Conservation (phyloP, 805 yeast species). For the Monosporozyma yasuniensis region DNA sequence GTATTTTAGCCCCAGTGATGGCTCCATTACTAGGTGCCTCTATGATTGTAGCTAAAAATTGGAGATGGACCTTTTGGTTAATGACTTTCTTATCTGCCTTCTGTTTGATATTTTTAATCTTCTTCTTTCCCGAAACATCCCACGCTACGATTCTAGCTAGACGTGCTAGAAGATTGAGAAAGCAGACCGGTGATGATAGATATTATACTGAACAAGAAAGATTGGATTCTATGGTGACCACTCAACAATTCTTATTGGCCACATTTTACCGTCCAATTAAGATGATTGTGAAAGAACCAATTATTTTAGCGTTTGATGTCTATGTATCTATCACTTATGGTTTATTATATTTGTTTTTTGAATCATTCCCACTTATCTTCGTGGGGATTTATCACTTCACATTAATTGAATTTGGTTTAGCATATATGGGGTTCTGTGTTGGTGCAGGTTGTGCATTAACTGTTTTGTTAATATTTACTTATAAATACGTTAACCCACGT, state of each 20-base stretch:
- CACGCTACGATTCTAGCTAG: conserved; percentile 37
- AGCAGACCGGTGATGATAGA: conserved; percentile 38
- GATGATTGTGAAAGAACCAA: conserved; percentile 44
- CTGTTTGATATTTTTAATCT: conserved; percentile 29
- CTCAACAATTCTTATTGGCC: conserved; percentile 16
- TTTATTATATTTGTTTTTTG: conserved; percentile 46
- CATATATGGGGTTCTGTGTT: conserved; percentile 38
- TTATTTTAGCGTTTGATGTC: conserved; percentile 41
- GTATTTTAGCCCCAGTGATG: conserved; percentile 44
- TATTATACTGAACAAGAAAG: conserved; percentile 35
- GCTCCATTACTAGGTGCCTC: conserved; percentile 40
- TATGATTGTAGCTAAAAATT: conserved; percentile 33
- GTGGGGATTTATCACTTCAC: conserved; percentile 37
- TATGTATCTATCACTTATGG: conserved; percentile 47
- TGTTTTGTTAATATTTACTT: conserved; percentile 20
- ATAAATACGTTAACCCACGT: conserved; percentile 21
- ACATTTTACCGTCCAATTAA: conserved; percentile 42
- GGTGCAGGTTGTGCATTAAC: conserved; percentile 36
- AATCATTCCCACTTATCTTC: conserved; percentile 51
- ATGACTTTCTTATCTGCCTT: conserved; percentile 27
- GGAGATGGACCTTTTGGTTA: conserved; percentile 52
- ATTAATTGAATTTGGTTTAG: conserved; percentile 37
- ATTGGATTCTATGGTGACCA: conserved; percentile 20
- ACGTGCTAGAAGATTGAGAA: conserved; percentile 38
- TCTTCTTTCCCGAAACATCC: conserved; percentile 43